Base-by-base conservation (phyloP, 2,329 filamentous ascomycete genomes). In the Monosporascus sp. region DNA sequence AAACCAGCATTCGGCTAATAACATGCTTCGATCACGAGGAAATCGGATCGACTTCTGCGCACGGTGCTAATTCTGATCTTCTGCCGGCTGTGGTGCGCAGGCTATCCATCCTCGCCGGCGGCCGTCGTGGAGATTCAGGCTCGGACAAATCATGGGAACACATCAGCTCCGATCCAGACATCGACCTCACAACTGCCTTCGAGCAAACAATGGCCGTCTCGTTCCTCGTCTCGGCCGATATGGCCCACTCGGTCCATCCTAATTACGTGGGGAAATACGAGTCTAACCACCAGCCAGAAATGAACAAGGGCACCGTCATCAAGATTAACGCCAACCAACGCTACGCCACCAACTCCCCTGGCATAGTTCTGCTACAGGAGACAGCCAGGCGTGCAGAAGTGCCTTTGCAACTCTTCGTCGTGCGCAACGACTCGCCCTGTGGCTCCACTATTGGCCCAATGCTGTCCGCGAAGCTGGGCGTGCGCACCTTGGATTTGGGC, bases 371-470 rank as follows among this genome's bases (percentile, higher is more conserved):
- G 37, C 71, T 99, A 11, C 89, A 97, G 71, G 92, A 97, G 75
- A 85, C 88, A 43, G 94, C 94, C 47, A 83, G 81, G 47, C 74
- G 78, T 37, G 82, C 80, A 18, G 85, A 84, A 24, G 91, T 97
- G 20, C 94, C 94, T 15, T 80, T 99, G 51, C 94, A 99, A 75
- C 77, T 97, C 39, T 97, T 97, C 65, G 94, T 99, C 41, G 93
- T 97, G 47, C 84, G 92, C 66, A 99, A 99, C 71, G 94, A 99
- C 70, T 94, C 88, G 4, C 84, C 88, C 50, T 99, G 94, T 70
- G 94, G 94, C 52, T 93, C 89, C 75, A 99, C 94, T 37, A 99
- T 99, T 65, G 94, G 94, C 0, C 94, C 94, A n/a, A 97, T 97
- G 85, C 78, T 97, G 46, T 89, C 88, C 51, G 91, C 93, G 24